phyloP scores from a whole-genome alignment of 2,329 filamentous ascomycete genomes.

The Ceratocystis papillata region DNA sequence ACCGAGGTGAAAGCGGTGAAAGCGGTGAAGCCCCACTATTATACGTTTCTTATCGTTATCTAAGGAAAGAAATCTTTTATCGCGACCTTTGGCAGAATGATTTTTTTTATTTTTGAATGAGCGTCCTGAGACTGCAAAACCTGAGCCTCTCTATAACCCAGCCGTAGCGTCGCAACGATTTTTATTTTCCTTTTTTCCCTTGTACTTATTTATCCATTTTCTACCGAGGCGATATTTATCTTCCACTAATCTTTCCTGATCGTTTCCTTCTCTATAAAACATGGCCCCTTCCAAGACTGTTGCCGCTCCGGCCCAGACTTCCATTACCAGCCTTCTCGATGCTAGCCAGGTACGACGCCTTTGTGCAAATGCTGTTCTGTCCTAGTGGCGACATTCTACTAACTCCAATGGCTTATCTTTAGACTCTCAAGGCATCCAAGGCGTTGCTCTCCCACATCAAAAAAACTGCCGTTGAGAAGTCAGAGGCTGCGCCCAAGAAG shows the following conservation, averaged over 20 bases:
- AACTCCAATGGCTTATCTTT: neutral
- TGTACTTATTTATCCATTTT: neutral
- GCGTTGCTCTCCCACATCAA: constrained; percentile 53
- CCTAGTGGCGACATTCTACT: neutral
- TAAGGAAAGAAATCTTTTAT: constrained; percentile 24
- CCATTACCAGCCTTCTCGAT: constrained; percentile 14
- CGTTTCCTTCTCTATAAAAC: neutral
- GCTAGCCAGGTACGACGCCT: constrained; percentile 17
- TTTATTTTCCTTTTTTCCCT: constrained; percentile 9
- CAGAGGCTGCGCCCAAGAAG: constrained; percentile 41
- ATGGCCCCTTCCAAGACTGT: constrained; percentile 23
- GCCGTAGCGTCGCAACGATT: neutral
- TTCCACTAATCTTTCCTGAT: constrained; percentile 6
- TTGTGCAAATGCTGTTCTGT: neutral
- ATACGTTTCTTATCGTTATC: constrained; percentile 22
- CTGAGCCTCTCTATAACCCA: constrained; percentile 4
- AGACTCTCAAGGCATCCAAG: constrained; percentile 53
- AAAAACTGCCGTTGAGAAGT: constrained; percentile 41
- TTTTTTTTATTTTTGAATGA: constrained; percentile 18
- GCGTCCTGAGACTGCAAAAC: neutral
- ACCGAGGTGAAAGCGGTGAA: constrained; percentile 18
- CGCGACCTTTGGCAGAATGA: constrained; percentile 17
- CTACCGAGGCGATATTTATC: neutral
- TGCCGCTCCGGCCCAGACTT: constrained; percentile 18
- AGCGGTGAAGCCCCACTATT: constrained; percentile 16